Conservation (phyloP, 345 rosid species). For the Citrus sinensis region DNA sequence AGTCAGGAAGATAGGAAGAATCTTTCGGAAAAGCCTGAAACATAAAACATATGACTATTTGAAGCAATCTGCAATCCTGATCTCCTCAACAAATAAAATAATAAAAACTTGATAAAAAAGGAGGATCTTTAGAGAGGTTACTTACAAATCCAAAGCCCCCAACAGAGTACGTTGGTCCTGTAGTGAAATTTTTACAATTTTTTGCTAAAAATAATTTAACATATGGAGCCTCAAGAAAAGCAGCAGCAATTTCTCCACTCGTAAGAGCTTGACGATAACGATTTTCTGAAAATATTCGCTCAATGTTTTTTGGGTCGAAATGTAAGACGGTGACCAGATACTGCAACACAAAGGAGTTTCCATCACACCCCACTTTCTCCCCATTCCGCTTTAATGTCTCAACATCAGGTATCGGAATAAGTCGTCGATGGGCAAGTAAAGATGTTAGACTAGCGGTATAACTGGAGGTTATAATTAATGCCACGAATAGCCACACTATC, state of each 20-base stretch:
- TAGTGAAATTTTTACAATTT: conserved; percentile 16
- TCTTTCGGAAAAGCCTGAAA: conserved; percentile 18
- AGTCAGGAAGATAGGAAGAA: conserved; percentile 17
- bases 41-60: background rate
- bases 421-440: conserved; percentile 15
- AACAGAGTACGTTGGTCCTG: conserved; percentile 10
- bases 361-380: too few species aligned
- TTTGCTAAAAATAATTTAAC: conserved; percentile 9
- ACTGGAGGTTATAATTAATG: conserved; percentile 24
- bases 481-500: background rate
- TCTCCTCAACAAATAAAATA: too few species aligned
- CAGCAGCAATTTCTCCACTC: too few species aligned
- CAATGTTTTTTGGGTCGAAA: too few species aligned
- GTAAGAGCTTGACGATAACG: too few species aligned
- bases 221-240: too few species aligned
- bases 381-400: conserved; percentile 2
- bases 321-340: too few species aligned
- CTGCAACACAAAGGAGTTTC: too few species aligned
- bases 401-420: background rate
- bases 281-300: too few species aligned
- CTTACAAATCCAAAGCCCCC: conserved; percentile 36
- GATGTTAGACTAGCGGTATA: conserved; percentile 22
- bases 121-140: background rate
- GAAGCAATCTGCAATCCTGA: too few species aligned
- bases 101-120: too few species aligned